Percentiles rank a stretch among this genome's conserved stretches.
Evolutionary conservation across 176 grass and related monocot species (phyloP).

Genomic region (Chloris gayana): DNA sequence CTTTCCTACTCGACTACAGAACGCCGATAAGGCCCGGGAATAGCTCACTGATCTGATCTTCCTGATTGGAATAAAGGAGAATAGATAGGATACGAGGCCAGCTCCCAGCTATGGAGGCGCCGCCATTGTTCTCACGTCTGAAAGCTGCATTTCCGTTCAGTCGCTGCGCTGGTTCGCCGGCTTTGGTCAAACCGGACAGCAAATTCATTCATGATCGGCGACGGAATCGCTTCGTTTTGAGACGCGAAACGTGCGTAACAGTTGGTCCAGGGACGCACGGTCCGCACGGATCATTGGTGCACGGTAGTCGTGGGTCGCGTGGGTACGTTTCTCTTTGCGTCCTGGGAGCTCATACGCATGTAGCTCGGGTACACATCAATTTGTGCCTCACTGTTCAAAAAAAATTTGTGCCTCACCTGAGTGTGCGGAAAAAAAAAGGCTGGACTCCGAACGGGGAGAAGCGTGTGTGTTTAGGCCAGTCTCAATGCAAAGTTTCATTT

Average conservation of each 20-base stretch:
- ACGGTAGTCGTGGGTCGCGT: background rate
- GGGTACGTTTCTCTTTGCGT: background rate
- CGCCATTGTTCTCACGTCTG: too few relatives aligned
- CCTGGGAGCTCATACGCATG: background rate
- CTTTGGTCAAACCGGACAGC: background rate
- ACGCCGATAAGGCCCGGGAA: background rate
- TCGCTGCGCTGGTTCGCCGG: background rate
- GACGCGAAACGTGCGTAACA: background rate
- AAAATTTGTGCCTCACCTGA: too few relatives aligned
- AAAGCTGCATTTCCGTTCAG: background rate
- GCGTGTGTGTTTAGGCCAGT: background rate
- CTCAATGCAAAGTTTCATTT: too few relatives aligned
- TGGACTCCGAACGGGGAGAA: background rate
- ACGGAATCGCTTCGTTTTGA: background rate
- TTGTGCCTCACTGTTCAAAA: too few relatives aligned
- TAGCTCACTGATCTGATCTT: too few relatives aligned
- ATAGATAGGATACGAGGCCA: too few relatives aligned
- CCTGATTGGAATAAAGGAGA: too few relatives aligned
- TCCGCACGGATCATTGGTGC: background rate
- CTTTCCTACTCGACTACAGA: background rate
- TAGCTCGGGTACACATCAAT: too few relatives aligned
- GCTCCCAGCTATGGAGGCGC: background rate
- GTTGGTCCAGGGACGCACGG: too few relatives aligned
- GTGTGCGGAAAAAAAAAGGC: background rate
- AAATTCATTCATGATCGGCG: background rate